Evolutionary conservation across 2,329 filamentous ascomycete genomes (phyloP), one percentile per base, ranked within the genome.

Genomic region (Xylariales sp.): DNA sequence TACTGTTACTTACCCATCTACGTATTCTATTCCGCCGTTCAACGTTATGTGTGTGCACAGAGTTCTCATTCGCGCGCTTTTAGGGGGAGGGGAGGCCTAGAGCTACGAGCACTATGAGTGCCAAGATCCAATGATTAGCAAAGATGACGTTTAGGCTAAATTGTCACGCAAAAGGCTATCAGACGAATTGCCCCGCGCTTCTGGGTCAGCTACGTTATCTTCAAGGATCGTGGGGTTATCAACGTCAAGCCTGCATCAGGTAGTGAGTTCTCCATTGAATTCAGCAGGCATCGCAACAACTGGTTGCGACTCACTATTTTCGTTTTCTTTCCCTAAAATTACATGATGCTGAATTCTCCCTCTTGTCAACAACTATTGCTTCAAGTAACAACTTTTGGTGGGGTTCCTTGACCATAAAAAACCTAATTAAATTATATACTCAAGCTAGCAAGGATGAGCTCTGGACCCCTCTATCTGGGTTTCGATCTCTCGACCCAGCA

Each of bases 401-500:
- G 55, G 41, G 49, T 67, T 16, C 61, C 60, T 52, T 64, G 7
- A 56, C 7, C 14, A 32, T 32, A 59, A 34, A 16, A 56, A 39
- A 54, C 3, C n/a, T 4, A 36, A 28, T 32, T 23, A 23, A 23
- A 23, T 23, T 23, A 23, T 23, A 23, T 23, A 23, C 23, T 23
- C 23, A 23, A 23, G 23, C 23, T 23, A 23, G n/a, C 45, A 45
- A 76, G 59, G 57, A 81, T 81, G 80, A 76, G 73, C 65, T 74
- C 78, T 69, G 85, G 83, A 39, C 90, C 92, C 18, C 83, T 97
- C 69, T 97, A 97, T 78, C 85, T 97, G 76, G 96, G 96, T 68
- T 94, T 98, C 80, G 96, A 99, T 82, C 90, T 98, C 68, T 97
- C 94, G 50, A 98, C 96, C 65, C 96, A 98, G 81, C 95, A 98